These are phyloP conservation scores for Juncus effusus DNA, from an alignment of 176 grass and related monocot species.

Conservation along the genomic window DNA sequence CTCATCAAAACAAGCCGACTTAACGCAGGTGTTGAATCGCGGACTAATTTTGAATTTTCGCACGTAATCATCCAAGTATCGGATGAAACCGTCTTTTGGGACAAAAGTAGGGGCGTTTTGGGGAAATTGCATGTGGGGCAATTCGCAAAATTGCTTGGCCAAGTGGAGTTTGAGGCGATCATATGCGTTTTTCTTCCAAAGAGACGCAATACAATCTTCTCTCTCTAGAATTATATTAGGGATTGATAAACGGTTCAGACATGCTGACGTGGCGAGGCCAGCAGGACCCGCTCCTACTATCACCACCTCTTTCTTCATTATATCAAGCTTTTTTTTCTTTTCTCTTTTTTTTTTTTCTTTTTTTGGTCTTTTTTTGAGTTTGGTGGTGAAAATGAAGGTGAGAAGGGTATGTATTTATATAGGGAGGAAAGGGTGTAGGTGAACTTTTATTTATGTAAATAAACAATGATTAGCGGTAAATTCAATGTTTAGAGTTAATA, in stretches of 20 bases:
- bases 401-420: too few relatives aligned
- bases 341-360: neutral
- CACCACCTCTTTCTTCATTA: slow-evolving; percentile 38
- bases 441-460: too few relatives aligned
- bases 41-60: slow-evolving; percentile 33
- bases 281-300: slow-evolving; percentile 60
- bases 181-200: slow-evolving; percentile 59
- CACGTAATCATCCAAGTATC: slow-evolving; percentile 50
- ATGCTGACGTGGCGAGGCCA: slow-evolving; percentile 42
- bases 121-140: slow-evolving; percentile 52
- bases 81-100: slow-evolving; percentile 34
- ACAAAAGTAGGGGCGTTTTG: slow-evolving; percentile 34
- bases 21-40: slow-evolving; percentile 22
- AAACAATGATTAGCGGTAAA: too few relatives aligned
- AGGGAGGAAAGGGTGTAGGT: too few relatives aligned
- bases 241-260: slow-evolving; percentile 30
- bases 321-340: neutral
- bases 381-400: too few relatives aligned
- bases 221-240: slow-evolving; percentile 38
- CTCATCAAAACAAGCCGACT: slow-evolving; percentile 36
- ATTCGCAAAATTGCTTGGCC: slow-evolving; percentile 46
- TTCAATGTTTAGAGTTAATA: too few relatives aligned
- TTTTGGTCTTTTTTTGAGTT: neutral
- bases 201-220: slow-evolving; percentile 39
- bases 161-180: slow-evolving; percentile 63